phyloP scores from a whole-genome alignment of 2,329 filamentous ascomycete species.

The Diatrype stigma region DNA sequence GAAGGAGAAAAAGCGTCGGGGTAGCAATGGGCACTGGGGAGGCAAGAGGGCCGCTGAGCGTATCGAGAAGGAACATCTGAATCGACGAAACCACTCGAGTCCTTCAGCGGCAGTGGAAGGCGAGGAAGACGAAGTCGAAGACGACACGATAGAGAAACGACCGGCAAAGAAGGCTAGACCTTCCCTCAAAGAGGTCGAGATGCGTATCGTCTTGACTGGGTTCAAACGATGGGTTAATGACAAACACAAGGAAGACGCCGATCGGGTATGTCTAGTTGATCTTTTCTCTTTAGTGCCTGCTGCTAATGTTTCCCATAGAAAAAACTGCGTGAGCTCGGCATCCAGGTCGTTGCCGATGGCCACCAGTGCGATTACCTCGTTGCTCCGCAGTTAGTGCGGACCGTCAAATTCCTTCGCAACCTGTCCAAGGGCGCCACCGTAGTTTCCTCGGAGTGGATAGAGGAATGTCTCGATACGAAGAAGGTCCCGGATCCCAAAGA shows the following conservation, averaged over 20 bases:
- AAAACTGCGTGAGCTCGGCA: conserved; percentile 77
- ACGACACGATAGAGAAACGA: too few species aligned
- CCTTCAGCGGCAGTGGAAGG: conserved; percentile 24
- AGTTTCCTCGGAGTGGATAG: conserved; percentile 74
- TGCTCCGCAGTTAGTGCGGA: conserved; percentile 81
- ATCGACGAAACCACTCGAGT: conserved; percentile 34
- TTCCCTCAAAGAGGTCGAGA: conserved; percentile 60
- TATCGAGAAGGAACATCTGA: conserved; percentile 46
- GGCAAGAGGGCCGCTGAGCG: conserved; percentile 59
- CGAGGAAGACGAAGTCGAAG: conserved; percentile 35
- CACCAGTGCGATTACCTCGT: conserved; percentile 79
- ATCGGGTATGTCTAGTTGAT: conserved; percentile 59
- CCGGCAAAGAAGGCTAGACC: conserved; percentile 61
- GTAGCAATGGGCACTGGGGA: conserved; percentile 51
- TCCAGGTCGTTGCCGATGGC: conserved; percentile 73
- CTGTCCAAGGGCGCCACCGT: conserved; percentile 77
- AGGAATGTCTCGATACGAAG: conserved; percentile 67
- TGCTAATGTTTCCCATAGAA: conserved; percentile 46
- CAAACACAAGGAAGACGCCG: conserved; percentile 68
- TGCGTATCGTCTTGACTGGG: conserved; percentile 77
- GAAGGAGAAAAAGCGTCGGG: conserved; percentile 79
- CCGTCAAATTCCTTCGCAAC: conserved; percentile 87
- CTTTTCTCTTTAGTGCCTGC: conserved; percentile 5
- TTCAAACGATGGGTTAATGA: conserved; percentile 79
- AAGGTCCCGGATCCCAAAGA: conserved; percentile 60